Evolutionary conservation across 2,329 filamentous ascomycete genomes (phyloP), one percentile per base, ranked within the genome.

Genomic region (Colletotrichum sp.): DNA sequence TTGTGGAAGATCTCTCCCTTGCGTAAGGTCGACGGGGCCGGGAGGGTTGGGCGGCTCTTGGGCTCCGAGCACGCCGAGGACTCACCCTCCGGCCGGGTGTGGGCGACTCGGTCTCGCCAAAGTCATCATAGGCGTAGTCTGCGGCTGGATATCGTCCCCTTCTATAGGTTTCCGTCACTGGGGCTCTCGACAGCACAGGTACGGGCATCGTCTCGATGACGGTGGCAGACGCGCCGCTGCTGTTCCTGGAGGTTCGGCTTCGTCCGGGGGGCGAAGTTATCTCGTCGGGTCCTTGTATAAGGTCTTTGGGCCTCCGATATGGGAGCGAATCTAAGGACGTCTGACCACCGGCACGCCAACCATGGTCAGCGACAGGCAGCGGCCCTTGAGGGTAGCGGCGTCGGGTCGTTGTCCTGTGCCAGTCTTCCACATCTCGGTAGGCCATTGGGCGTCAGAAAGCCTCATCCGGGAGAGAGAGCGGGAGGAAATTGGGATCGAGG

Each of bases 21-120:
- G 81, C 79, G 8, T 74, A 36, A 24, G 55, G 12, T 39, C 34
- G 70, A n/a, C 59, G 74, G 21, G 83, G 84, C 28, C 84, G 85
- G 6, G 86, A 87, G 48, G 83, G 84, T 75, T 84, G 83, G 32
- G 82, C 82, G 32, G 85, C 85, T 32, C 80, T 82, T 55, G 84
- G 84, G 74, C 83, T 84, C 65, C 76, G 64, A 76, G 80, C 81
- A 70, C 81, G 77, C 43, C 81, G 80, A 8, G 81, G 81, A 30
- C 79, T 79, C 63, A 79, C 80, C 61, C 81, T 82, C 73, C 81
- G 83, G 69, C 79, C 81, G 36, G 80, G 80, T 57, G 78, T 76
- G 32, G 36, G 30, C 57, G 21, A 24, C 18, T 57, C 30, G 28
- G 70, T 72, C 16, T 76, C 59, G 28, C 36, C 69, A 43, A 64